These are phyloP conservation scores for Pestalotiopsis sp. DNA, from an alignment of 2,329 filamentous ascomycete species.

Conservation along the genomic window DNA sequence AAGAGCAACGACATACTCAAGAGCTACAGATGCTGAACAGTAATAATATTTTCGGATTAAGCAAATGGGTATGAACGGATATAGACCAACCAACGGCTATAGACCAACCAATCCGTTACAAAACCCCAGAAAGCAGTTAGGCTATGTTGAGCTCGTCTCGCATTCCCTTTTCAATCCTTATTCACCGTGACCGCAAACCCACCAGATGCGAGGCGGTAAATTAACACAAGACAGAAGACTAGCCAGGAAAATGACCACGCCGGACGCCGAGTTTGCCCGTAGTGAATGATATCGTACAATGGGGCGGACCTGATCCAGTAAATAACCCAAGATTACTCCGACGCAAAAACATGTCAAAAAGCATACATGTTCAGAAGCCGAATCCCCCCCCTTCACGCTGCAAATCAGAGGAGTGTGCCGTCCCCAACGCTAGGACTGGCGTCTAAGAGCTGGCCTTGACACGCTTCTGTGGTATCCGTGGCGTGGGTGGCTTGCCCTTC, in stretches of 20 bases:
- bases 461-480: slow-evolving; percentile 57
- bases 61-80: slow-evolving; percentile 8
- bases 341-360: slow-evolving; percentile 5
- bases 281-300: slow-evolving; percentile 11
- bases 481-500: slow-evolving; percentile 58
- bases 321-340: slow-evolving; percentile 8
- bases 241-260: slow-evolving; percentile 2
- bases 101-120: not conserved
- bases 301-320: not conserved
- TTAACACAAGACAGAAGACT: not conserved
- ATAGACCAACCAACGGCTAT: slow-evolving; percentile 2
- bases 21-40: not conserved
- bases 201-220: not conserved
- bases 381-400: not conserved
- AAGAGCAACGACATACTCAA: not conserved
- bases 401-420: not conserved
- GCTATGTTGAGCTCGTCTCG: not conserved
- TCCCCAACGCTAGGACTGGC: not conserved
- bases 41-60: slow-evolving; percentile 4
- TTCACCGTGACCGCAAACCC: slow-evolving; percentile 1
- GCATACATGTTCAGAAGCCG: not conserved
- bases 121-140: not conserved
- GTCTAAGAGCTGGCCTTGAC: slow-evolving; percentile 46
- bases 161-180: slow-evolving; percentile 3
- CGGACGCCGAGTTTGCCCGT: not conserved